Conservation (phyloP, 1,284 basidiomycete genomes). For the Agaricales sp. region DNA sequence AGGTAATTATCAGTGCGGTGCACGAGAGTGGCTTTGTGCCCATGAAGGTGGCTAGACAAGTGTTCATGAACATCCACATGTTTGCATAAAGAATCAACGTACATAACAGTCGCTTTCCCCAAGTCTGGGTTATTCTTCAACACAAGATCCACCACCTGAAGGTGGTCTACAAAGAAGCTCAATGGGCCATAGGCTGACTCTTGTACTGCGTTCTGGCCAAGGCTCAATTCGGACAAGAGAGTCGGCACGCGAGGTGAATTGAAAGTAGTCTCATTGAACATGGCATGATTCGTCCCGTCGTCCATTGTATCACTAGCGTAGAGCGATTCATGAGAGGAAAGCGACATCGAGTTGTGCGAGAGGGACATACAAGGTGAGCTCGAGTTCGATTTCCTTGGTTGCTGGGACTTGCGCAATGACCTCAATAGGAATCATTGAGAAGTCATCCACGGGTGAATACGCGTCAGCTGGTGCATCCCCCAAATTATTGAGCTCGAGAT, state of each 20-base stretch:
- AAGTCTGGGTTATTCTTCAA: slow-evolving; percentile 80
- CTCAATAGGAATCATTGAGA: slow-evolving; percentile 45
- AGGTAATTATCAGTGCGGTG: slow-evolving; percentile 64
- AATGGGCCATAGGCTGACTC: slow-evolving; percentile 71
- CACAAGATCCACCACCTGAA: slow-evolving; percentile 72
- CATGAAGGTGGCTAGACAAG: slow-evolving; percentile 59
- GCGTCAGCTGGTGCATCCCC: slow-evolving; percentile 35
- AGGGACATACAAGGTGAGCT: slow-evolving; percentile 10
- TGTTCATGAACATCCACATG: no score
- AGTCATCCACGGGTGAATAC: slow-evolving; percentile 54
- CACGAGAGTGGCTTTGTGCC: slow-evolving; percentile 77
- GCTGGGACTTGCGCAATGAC: slow-evolving; percentile 32
- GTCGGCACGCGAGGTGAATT: slow-evolving; percentile 62
- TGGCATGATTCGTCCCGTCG: slow-evolving; percentile 72
- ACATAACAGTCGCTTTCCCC: no score
- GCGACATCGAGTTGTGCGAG: no score
- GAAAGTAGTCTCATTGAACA: slow-evolving; percentile 68
- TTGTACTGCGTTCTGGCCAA: slow-evolving; percentile 66
- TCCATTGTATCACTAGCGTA: slow-evolving; percentile 64
- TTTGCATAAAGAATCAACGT: no score
- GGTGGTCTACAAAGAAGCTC: slow-evolving; percentile 65
- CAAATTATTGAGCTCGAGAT: slow-evolving; percentile 38
- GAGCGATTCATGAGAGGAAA: no score
- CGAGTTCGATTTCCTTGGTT: slow-evolving; percentile 45
- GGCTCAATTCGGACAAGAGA: slow-evolving; percentile 64